These are phyloP conservation scores for Suillus subalutaceus DNA, from an alignment of 768 basidiomycete species.

Conservation along the genomic window DNA sequence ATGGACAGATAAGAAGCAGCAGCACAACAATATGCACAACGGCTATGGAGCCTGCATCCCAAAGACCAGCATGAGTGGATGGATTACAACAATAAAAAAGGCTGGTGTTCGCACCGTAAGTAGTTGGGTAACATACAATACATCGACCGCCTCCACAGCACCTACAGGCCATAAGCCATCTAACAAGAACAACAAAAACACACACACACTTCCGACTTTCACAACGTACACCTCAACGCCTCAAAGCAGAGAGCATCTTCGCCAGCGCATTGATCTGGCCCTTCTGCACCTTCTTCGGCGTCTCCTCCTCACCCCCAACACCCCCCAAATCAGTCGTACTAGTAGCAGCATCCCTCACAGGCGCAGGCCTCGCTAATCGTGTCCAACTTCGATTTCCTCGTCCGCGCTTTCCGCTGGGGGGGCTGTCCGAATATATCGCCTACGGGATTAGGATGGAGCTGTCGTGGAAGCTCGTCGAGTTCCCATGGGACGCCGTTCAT, in stretches of 20 bases:
- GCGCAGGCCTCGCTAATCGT: slow-evolving; percentile 71
- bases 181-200: slow-evolving; percentile 6
- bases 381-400: slow-evolving; percentile 67
- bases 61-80: slow-evolving; percentile 24
- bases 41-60: slow-evolving; percentile 1
- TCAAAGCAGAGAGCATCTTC: slow-evolving; percentile 86
- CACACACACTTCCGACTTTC: slow-evolving; percentile 11
- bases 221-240: slow-evolving; percentile 45
- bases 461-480: slow-evolving; percentile 67
- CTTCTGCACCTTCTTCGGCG: slow-evolving; percentile 80
- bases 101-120: slow-evolving; percentile 42
- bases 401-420: slow-evolving; percentile 64
- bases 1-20: neutral
- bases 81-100: slow-evolving; percentile 25
- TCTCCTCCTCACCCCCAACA: slow-evolving; percentile 45
- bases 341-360: slow-evolving; percentile 59
- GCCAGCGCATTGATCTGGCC: slow-evolving; percentile 89
- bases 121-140: slow-evolving; percentile 56
- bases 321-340: slow-evolving; percentile 73
- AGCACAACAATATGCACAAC: slow-evolving; percentile 3
- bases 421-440: slow-evolving; percentile 63
- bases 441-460: slow-evolving; percentile 59
- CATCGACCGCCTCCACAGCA: slow-evolving; percentile 39
- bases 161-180: slow-evolving; percentile 13
- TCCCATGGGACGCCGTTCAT: slow-evolving; percentile 82